phyloP scores from a whole-genome alignment of 805 yeast species.

The Saturnispora dispora region DNA sequence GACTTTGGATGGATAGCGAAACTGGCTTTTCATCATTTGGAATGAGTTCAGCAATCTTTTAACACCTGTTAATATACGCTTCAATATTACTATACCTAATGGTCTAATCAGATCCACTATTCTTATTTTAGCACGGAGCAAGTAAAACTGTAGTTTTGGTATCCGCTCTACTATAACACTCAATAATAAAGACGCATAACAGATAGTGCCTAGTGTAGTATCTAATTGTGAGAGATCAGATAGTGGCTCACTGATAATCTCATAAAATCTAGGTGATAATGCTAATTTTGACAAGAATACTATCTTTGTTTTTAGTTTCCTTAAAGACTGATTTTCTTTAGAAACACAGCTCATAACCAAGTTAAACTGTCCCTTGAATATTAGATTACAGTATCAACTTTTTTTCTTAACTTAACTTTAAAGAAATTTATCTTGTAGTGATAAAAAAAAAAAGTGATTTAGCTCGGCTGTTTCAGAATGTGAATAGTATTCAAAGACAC shows the following conservation, averaged over 20 bases:
- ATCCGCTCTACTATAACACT: constrained; percentile 7
- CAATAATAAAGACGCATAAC: constrained; percentile 25
- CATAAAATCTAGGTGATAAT: constrained; percentile 22
- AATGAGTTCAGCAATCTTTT: neutral
- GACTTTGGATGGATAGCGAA: neutral
- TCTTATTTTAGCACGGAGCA: neutral
- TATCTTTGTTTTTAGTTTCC: neutral
- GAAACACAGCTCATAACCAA: neutral
- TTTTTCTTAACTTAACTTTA: neutral
- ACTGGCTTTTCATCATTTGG: neutral
- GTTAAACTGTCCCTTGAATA: neutral
- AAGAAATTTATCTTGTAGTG: neutral
- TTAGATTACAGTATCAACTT: neutral
- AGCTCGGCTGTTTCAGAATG: neutral
- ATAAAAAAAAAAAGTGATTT: neutral
- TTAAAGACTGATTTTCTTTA: neutral
- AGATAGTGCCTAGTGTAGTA: constrained; percentile 26
- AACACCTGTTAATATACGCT: neutral
- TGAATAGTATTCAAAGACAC: too few species aligned
- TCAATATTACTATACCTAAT: neutral
- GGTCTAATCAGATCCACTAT: neutral
- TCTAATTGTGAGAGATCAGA: constrained; percentile 24
- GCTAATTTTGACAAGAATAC: constrained; percentile 17
- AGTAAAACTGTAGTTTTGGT: constrained; percentile 1
- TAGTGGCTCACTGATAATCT: constrained; percentile 19